These are phyloP conservation scores for Phytopythium mirpurense DNA, from an alignment of 352 stramenopile species.

Conservation along the genomic window DNA sequence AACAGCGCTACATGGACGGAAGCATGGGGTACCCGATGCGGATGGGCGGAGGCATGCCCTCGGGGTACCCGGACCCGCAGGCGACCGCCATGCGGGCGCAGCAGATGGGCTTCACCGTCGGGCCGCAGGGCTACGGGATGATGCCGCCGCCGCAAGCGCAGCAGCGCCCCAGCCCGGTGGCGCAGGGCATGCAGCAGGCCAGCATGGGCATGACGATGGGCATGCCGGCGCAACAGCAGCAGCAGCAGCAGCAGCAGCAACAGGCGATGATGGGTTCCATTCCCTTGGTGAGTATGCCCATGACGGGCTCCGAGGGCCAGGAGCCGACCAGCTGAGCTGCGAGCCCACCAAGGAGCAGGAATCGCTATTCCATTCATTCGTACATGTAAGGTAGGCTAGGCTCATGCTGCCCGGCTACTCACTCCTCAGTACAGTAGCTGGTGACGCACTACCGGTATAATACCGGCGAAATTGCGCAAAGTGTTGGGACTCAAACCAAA, in stretches of 20 bases:
- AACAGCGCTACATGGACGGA: constrained; percentile 36
- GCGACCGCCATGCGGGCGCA: constrained; percentile 19
- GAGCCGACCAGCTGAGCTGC: neutral
- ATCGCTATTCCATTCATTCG: neutral
- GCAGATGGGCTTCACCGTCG: constrained; percentile 39
- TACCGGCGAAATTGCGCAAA: no score
- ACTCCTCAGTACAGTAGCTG: no score
- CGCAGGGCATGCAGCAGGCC: constrained; percentile 25
- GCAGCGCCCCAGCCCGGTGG: constrained; percentile 26
- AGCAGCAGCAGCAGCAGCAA: constrained; percentile 17
- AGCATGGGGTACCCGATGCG: constrained; percentile 29
- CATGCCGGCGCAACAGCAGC: constrained; percentile 17
- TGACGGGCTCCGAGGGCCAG: neutral
- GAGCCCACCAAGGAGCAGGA: no score
- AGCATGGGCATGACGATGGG: constrained; percentile 27
- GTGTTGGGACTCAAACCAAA: neutral
- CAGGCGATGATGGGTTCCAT: constrained; percentile 13
- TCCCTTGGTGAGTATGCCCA: constrained; percentile 17
- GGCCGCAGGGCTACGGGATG: constrained; percentile 47
- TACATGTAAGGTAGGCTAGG: no score
- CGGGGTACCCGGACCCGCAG: constrained; percentile 26
- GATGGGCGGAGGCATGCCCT: constrained; percentile 13
- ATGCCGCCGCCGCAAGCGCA: constrained; percentile 25
- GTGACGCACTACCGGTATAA: no score
- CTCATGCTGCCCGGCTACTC: no score